Evolutionary conservation across 305 asterid species (phyloP), one percentile per base, ranked within the genome.

Genomic region (Rubia balearica): DNA sequence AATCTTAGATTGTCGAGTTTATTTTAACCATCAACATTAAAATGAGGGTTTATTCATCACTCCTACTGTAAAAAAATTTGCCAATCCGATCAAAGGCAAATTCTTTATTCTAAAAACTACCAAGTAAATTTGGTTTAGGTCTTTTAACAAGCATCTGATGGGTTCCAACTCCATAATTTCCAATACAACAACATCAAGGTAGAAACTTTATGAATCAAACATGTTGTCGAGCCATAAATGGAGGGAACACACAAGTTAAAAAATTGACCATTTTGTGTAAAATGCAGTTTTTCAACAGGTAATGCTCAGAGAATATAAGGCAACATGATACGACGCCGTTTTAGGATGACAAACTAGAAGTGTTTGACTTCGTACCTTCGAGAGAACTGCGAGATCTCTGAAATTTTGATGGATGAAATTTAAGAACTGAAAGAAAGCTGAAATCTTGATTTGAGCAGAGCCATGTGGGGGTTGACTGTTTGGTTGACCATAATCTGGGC

Each of bases 401-500:
- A 61, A 61, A 27, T 61, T 6, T 11, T 7, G 22, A 61, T 61
- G 67, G 45, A n/a, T 53, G 60, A 53, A 61, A 14, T 61, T 17
- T 36, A 6, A 61, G 67, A 30, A 30, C 42, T 27, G 48, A 48
- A 48, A 12, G 17, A 60, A 60, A 24, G 19, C 1, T 9, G 11
- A 1, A 16, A 61, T 61, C 33, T 61, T 61, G 48, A 63, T n/a
- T 21, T 40, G 53, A 63, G 38, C 53, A 41, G 19, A 60, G 59
- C 38, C 72, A 83, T 79, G 87, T 81, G 80, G 92, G 86, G 86
- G 61, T 66, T 87, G 80, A 85, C 96, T 13, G 74, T 84, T 79
- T 85, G 72, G 53, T 76, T 94, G 45, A 77, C 87, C 88, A 16
- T 88, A 7, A 62, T 86, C 17, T 94, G 99, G 99, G 95, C 86